phyloP scores from a whole-genome alignment of 495 filamentous ascomycete species.

The Cercophora samala region DNA sequence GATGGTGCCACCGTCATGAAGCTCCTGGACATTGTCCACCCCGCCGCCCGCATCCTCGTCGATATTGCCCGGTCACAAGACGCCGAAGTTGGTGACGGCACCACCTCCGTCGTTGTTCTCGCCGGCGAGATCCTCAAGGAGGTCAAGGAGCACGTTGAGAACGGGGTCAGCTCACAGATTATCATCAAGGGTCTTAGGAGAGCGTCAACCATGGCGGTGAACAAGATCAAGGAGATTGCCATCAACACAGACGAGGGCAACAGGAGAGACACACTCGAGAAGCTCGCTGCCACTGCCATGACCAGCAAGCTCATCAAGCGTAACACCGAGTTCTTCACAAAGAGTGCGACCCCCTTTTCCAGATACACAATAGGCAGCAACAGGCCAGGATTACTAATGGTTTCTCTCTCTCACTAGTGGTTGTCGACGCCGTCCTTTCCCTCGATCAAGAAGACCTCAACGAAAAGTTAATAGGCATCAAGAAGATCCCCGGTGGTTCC shows the following conservation, averaged over 20 bases:
- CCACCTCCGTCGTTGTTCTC: conserved; percentile 92
- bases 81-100: conserved; percentile 96
- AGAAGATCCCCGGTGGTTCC: conserved; percentile 95
- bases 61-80: conserved; percentile 99
- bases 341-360: conserved; percentile 57
- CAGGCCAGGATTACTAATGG: neutral
- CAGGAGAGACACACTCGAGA: conserved; percentile 82
- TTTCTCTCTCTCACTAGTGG: conserved; percentile 57
- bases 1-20: conserved; percentile 99
- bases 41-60: conserved; percentile 93
- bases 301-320: conserved; percentile 98
- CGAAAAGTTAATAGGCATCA: conserved; percentile 95
- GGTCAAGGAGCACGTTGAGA: conserved; percentile 89
- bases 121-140: conserved; percentile 97
- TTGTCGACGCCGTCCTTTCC: conserved; percentile 94
- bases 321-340: conserved; percentile 94
- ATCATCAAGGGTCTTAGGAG: conserved; percentile 95
- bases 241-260: conserved; percentile 81
- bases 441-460: conserved; percentile 96
- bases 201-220: conserved; percentile 87
- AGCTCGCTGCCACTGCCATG: conserved; percentile 96
- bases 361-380: neutral
- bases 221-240: conserved; percentile 97
- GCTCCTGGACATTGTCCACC: conserved; percentile 98
- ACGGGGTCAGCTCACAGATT: conserved; percentile 93